Evolutionary conservation across 148 eudicot genomes (phyloP).

Genomic region (Hydrangea macrophylla): DNA sequence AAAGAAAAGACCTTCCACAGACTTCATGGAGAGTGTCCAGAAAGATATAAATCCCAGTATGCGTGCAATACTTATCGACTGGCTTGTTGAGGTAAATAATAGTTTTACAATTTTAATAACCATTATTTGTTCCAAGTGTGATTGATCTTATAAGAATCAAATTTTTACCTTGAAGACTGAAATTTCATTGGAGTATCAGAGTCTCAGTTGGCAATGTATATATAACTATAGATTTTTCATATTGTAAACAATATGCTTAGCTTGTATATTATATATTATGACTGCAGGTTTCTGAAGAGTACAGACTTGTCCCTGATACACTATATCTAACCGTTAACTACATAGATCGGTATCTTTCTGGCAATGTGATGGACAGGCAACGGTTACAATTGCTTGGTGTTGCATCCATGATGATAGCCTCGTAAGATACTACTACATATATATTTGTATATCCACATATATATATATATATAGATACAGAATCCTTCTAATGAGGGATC

Average conservation of each 20-base stretch:
- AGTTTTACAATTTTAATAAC: not conserved
- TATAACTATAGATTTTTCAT: not conserved
- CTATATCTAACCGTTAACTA: slow-evolving; percentile 84
- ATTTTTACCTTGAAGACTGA: not conserved
- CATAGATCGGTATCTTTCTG: slow-evolving; percentile 91
- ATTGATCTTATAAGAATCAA: not conserved
- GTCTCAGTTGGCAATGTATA: not conserved
- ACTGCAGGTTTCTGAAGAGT: slow-evolving; percentile 87
- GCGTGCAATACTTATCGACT: slow-evolving; percentile 87
- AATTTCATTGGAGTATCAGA: not conserved
- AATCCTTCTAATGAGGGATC: too few species aligned
- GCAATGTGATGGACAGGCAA: slow-evolving; percentile 77
- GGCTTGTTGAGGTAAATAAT: slow-evolving; percentile 91
- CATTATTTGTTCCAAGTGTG: not conserved
- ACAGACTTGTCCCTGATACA: slow-evolving; percentile 94
- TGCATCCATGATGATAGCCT: slow-evolving; percentile 97
- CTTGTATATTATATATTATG: not conserved
- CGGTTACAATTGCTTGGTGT: slow-evolving; percentile 86
- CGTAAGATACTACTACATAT: slow-evolving; percentile 48
- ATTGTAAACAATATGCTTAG: not conserved
- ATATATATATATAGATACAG: not conserved
- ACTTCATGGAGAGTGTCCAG: slow-evolving; percentile 86
- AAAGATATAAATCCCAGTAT: slow-evolving; percentile 90
- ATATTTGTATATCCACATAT: not conserved
- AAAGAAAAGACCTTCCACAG: slow-evolving; percentile 74